A percentile compares a stretch with the other conserved stretches of the same genome.
Conservation (phyloP, 257 asterid genomes). For the Solanum infundibuliforme region DNA sequence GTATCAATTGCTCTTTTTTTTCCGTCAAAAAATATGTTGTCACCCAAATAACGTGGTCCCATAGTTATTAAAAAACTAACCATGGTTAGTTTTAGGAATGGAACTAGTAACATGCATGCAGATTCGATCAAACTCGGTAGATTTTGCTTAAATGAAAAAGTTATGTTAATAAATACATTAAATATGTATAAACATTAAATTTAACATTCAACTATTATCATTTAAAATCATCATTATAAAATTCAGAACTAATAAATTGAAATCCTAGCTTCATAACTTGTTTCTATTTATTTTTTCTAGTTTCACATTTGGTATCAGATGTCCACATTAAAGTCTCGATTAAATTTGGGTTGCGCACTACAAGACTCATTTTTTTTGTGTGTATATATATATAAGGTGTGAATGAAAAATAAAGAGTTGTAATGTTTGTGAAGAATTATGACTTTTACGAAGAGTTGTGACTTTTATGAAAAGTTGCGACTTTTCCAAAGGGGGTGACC, state of each 20-base stretch:
- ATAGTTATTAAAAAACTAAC: not conserved
- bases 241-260: no score
- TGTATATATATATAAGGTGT: no score
- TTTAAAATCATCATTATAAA: not conserved
- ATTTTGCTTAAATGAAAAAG: not conserved
- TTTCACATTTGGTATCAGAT: not conserved
- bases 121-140: not conserved
- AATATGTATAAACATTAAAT: not conserved
- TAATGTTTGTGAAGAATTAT: no score
- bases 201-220: not conserved
- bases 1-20: not conserved
- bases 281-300: not conserved
- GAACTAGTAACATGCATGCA: not conserved
- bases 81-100: not conserved
- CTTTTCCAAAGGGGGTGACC: no score
- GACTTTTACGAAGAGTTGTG: not conserved
- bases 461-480: not conserved
- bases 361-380: no score
- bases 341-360: not conserved
- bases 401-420: no score
- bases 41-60: not conserved
- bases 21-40: not conserved
- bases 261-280: no score
- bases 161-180: not conserved
- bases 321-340: not conserved